Conservation (phyloP, 179 eudicot genomes). For the Patellifolia procumbens region DNA sequence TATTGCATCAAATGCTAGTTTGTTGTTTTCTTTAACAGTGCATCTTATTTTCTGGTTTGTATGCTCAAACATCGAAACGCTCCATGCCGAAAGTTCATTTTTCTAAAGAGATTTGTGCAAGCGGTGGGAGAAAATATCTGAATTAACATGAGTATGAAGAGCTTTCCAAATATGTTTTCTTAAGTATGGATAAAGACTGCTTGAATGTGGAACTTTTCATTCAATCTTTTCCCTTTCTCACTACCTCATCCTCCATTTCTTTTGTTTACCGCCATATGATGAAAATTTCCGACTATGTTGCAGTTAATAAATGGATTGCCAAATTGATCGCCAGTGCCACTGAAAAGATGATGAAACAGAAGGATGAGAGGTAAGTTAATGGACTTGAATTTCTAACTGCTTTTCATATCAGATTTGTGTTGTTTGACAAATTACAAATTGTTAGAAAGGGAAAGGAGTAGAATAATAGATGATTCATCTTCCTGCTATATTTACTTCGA, state of each 20-base stretch:
- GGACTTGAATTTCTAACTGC: neutral
- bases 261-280: neutral
- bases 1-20: too few relatives aligned
- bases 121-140: too few relatives aligned
- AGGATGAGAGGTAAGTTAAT: constrained; percentile 77
- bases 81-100: too few relatives aligned
- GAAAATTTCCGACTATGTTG: constrained; percentile 18
- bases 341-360: constrained; percentile 90
- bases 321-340: constrained; percentile 81
- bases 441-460: neutral
- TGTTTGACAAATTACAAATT: neutral
- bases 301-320: constrained; percentile 97
- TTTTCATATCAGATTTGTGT: neutral
- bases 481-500: neutral
- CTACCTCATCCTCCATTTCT: neutral
- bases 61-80: too few relatives aligned
- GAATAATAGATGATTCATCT: neutral
- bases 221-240: neutral
- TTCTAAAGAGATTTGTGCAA: too few relatives aligned
- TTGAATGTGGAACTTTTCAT: neutral
- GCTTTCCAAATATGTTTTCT: too few relatives aligned
- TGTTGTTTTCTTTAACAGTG: too few relatives aligned
- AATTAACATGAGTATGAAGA: too few relatives aligned
- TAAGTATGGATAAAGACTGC: too few relatives aligned
- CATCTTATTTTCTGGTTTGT: too few relatives aligned